These are phyloP conservation scores for Globisporangium spinosum DNA, from an alignment of 352 stramenopile species.

Conservation along the genomic window DNA sequence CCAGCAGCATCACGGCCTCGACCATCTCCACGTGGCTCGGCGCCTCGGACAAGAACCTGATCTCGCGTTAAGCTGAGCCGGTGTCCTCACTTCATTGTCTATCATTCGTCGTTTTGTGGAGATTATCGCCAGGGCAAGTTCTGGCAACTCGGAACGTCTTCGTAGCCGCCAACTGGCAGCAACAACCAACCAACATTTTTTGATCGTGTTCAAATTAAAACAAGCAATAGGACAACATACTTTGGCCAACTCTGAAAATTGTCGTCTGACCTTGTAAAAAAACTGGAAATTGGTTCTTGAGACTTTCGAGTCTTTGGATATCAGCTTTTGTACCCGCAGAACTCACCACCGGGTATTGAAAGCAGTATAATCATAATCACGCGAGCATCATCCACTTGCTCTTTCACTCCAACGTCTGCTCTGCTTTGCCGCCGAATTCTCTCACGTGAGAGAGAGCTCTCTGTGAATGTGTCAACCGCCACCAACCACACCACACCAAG, in stretches of 20 bases:
- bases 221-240: background rate
- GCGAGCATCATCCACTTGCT: too few species aligned
- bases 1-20: constrained; percentile 25
- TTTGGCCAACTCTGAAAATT: background rate
- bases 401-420: background rate
- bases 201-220: background rate
- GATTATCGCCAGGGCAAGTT: background rate
- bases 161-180: background rate
- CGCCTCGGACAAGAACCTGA: constrained; percentile 36
- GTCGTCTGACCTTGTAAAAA: background rate
- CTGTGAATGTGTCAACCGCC: too few species aligned
- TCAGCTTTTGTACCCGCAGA: background rate
- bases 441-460: too few species aligned
- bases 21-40: constrained; percentile 34
- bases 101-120: background rate
- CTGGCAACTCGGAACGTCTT: background rate
- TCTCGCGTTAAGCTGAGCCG: constrained; percentile 10
- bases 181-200: background rate
- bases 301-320: background rate
- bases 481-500: too few species aligned
- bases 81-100: background rate
- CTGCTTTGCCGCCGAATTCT: too few species aligned
- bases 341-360: background rate
- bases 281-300: background rate
- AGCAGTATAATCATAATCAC: background rate